Percentiles rank a stretch among this genome's conserved stretches.
phyloP scores from a whole-genome alignment of 1,284 basidiomycete species.

The Lentinula novae-zelandiae region DNA sequence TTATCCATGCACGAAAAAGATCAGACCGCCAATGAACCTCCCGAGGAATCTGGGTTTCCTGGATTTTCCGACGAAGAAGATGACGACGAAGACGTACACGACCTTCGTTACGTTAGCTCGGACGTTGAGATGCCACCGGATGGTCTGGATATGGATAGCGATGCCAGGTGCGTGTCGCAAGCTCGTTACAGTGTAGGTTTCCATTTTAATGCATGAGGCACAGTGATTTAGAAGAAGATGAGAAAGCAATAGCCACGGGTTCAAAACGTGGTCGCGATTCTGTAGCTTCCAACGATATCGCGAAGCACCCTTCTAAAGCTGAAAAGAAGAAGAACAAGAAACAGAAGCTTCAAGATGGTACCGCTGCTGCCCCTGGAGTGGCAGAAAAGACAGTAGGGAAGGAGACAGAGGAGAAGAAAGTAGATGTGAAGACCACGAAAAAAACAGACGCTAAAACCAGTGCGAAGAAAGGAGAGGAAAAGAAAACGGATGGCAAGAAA shows the following conservation, averaged over 20 bases:
- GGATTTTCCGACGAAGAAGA: constrained; percentile 35
- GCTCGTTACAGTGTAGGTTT: not conserved
- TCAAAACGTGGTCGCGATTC: constrained; percentile 56
- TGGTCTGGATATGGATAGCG: constrained; percentile 49
- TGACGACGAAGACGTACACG: constrained; percentile 57
- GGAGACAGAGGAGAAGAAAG: constrained; percentile 30
- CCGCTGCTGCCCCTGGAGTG: constrained; percentile 36
- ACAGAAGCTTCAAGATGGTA: constrained; percentile 61
- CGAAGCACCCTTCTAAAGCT: constrained; percentile 43
- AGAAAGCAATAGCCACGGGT: constrained; percentile 22
- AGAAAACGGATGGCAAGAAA: constrained; percentile 28
- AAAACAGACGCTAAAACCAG: constrained; percentile 15
- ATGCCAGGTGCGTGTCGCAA: constrained; percentile 44
- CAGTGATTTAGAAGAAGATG: constrained; percentile 69
- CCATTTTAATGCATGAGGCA: not conserved
- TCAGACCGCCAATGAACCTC: constrained; percentile 47
- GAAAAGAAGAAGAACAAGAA: constrained; percentile 74
- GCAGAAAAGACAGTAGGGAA: constrained; percentile 27
- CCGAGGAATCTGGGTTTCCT: constrained; percentile 27
- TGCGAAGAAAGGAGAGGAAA: constrained; percentile 27
- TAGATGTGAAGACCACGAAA: constrained; percentile 3
- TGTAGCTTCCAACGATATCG: constrained; percentile 38
- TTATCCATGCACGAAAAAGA: constrained; percentile 30
- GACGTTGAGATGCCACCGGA: constrained; percentile 67
- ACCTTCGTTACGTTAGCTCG: constrained; percentile 70